Evolutionary conservation across 2,329 filamentous ascomycete genomes (phyloP).

Genomic region (Aphanocladium album): DNA sequence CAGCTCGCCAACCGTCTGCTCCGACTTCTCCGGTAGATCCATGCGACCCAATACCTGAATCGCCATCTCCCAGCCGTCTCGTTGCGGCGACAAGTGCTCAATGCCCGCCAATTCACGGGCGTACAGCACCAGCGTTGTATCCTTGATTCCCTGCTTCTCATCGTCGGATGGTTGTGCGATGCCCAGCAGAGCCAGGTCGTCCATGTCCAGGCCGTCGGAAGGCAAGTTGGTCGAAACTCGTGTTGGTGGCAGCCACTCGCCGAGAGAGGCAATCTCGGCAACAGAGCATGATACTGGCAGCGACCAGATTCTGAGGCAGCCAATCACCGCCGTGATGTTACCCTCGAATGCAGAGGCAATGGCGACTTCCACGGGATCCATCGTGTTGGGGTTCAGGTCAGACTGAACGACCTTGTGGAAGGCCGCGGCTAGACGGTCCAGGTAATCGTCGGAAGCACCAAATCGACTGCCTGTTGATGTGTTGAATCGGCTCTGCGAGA

Average conservation of each 20-base stretch:
- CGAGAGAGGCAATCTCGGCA: conserved; percentile 77
- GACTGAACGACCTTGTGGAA: conserved; percentile 65
- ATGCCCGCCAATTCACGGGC: conserved; percentile 61
- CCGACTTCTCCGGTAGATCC: conserved; percentile 65
- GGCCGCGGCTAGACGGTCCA: conserved; percentile 65
- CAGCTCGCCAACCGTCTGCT: conserved; percentile 68
- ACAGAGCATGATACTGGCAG: conserved; percentile 72
- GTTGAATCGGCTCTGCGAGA: conserved; percentile 34
- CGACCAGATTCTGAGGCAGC: conserved; percentile 74
- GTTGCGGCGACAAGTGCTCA: conserved; percentile 41
- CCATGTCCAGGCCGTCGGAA: conserved; percentile 68
- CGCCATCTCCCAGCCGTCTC: conserved; percentile 85
- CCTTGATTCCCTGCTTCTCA: conserved; percentile 64
- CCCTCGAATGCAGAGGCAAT: conserved; percentile 79
- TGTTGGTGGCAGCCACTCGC: conserved; percentile 66
- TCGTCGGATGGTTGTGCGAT: conserved; percentile 55
- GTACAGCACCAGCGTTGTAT: conserved; percentile 73
- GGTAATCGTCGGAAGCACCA: conserved; percentile 61
- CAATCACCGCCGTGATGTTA: conserved; percentile 70
- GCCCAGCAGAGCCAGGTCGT: conserved; percentile 79
- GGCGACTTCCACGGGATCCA: conserved; percentile 72
- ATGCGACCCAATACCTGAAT: conserved; percentile 78
- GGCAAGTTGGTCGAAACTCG: conserved; percentile 39
- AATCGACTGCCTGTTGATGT: conserved; percentile 37
- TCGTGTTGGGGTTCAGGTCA: conserved; percentile 71